Base-by-base conservation (phyloP, 2,329 filamentous ascomycete species). In the Exophiala dermatitidis region DNA sequence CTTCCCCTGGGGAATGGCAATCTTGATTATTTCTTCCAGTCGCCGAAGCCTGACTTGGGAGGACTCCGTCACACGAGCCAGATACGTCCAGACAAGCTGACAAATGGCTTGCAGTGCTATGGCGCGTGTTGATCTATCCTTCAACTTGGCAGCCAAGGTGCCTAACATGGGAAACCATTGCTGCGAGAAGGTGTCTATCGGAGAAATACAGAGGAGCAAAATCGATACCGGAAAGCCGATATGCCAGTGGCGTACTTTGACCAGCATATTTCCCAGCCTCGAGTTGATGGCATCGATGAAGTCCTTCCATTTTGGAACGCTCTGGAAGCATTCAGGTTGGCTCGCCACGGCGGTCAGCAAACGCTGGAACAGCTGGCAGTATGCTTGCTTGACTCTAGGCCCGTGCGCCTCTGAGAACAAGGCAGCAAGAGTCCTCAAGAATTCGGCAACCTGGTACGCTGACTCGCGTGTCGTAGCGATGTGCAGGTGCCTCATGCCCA, bases 181-280 rank as follows among this genome's bases (percentile, higher is more conserved):
- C 3, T 82, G 79, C 38, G 83, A 81, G 61, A 97, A 96, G 1
- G 79, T 82, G 30, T 98, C 93, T 3, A 84, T 82, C 0, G 88
- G 84, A 4, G 93, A 96, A 28, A 90, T 84, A 67, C 91, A 98
- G 9, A 97, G 77, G 63, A 97, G 76, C 2, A 91, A 85, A 4
- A 87, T 86, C 54, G 91, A 90, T 46, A 97, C 74, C 3, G 93
- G 90, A 63, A 95, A 97, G 0, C 90, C 86, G 58, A 87, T 83
- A 10, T 80, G 74, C 94, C 93, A 98, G 69, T 98, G 89, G 42
- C 90, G 86, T 34, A 90, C 90, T 68, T 98, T 98, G 48, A 84
- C 79, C 55, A 95, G 83, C 79, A 98, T 87, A 63, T 91, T 86
- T 8, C 82, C 81, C 49, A 97, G 75, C 51, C 89, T 83, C 37